Evolutionary conservation across 208 protist species (phyloP), one percentile per base, ranked within the genome.

Genomic region (Blastocrithidia nonstop): DNA sequence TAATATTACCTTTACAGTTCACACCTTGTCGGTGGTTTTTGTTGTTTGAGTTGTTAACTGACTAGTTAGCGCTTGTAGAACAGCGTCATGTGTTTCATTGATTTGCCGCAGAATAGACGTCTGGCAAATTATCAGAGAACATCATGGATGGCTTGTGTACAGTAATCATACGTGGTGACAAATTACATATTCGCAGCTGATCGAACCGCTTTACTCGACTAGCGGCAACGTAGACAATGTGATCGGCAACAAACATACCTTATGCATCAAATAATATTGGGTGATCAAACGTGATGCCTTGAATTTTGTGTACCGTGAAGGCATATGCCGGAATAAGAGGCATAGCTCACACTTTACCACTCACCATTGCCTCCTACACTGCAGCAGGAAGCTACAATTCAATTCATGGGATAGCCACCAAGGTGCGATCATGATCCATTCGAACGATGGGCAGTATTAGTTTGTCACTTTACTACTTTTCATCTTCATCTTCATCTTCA

Each of bases 291-390:
- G 81, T 91, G 15, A 94, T 27, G 19, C 86, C 86, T 52, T 94
- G 86, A 2, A 81, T 58, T 44, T 91, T 91, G 66, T 94, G 86
- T 22, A 94, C 82, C 0, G 86, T 94, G 35, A 91, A 94, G 1
- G 86, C 86, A 52, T 91, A 94, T 0, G 79, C 86, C 0, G 75
- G 86, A 0, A 54, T 71, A 20, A 94, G 64, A 1, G 86, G 86
- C 44, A 94, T 66, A 28, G 60, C 66, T 50, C 1, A 74, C 61
- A 15, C 63, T 59, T 4, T 58, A 27, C 27, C 31, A 31, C 11
- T 13, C 32, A 50, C 35, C 19, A 66, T 38, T 17, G 51, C 36
- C 29, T n/a, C 29, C 11, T 35, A n/a, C 11, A 11, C 11, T 35
- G n/a, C 11, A 35, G 25, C 3, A 21, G 9, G 15, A 13, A 25